Base-by-base conservation (phyloP, 2,329 filamentous ascomycete genomes). In the Orbilia blumenaviensis region DNA sequence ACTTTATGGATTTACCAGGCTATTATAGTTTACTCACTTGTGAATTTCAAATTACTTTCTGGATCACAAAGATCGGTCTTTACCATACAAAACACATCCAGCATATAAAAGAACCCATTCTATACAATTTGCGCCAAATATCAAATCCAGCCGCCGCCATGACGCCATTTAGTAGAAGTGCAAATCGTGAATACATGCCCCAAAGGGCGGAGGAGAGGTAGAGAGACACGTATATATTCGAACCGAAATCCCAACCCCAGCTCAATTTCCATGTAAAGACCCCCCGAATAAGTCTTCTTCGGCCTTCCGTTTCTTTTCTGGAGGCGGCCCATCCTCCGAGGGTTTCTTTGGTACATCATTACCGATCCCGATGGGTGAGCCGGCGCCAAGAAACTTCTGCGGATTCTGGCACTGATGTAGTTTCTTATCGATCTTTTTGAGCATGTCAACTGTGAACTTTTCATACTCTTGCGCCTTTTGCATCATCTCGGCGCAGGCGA, bases 351-450 rank as follows among this genome's bases (percentile, higher is more conserved):
- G 14, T 3, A 23, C 48, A 10, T 64, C 62, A 27, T 69, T 64
- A 4, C 64, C 58, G 1, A 44, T 18, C 2, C 72, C 64, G 2
- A 76, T n/a, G 1, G 72, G 21, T 3, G 48, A 50, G 23, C 72
- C 72, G 0, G 72, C 64, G 3, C 72, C 64, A 2, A 76, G 50
- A 27, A 54, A 69, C 14, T 80, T 79, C 18, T 78, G 56, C 12
- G 77, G 73, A 42, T 80, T 80, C 25, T 77, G 79, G 25, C 79
- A 78, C 9, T 75, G 78, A 61, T 80, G 78, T 4, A 80, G 42
- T 52, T 80, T 80, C 42, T 79, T 80, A 73, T 80, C 80, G 14
- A 80, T 79, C 16, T 78, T 68, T 29, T 69, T 76, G 2, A 76
- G 34, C 25, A 69, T 64, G 18, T 76, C 72, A 1, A 66, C 48